A percentile compares a stretch with the other conserved stretches of the same genome.
phyloP scores from a whole-genome alignment of 305 asterid species.

The Ilex paraguariensis region DNA sequence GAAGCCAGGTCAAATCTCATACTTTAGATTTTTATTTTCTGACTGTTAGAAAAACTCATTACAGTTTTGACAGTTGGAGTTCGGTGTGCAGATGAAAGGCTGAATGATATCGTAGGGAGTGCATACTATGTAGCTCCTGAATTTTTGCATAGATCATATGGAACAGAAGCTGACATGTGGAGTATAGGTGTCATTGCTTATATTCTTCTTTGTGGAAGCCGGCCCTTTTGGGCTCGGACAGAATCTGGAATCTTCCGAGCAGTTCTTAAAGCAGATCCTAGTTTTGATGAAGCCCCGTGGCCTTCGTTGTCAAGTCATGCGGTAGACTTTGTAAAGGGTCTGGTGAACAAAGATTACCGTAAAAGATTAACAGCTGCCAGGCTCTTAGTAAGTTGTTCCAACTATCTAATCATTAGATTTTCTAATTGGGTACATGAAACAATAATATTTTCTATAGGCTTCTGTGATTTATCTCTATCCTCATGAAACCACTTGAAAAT shows the following conservation, averaged over 20 bases:
- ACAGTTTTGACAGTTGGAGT: slow-evolving; percentile 16
- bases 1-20: slow-evolving; percentile 69
- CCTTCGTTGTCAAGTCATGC: slow-evolving; percentile 81
- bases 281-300: slow-evolving; percentile 91
- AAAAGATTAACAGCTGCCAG: slow-evolving; percentile 93
- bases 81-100: slow-evolving; percentile 69
- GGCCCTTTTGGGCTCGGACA: slow-evolving; percentile 91
- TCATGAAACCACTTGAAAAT: no score
- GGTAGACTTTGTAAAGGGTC: slow-evolving; percentile 79
- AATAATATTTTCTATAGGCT: no score
- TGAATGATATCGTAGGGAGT: slow-evolving; percentile 96
- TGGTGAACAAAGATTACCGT: slow-evolving; percentile 88
- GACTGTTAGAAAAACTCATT: slow-evolving; percentile 5
- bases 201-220: slow-evolving; percentile 82
- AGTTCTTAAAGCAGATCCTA: slow-evolving; percentile 82
- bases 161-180: slow-evolving; percentile 98
- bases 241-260: slow-evolving; percentile 89
- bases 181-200: slow-evolving; percentile 86
- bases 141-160: slow-evolving; percentile 91
- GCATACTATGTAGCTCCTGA: slow-evolving; percentile 98
- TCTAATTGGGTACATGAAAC: no score
- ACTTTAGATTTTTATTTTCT: neutral
- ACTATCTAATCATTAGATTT: neutral
- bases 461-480: no score
- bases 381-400: slow-evolving; percentile 67